Base-by-base conservation (phyloP, 352 stramenopile species). In the Phytophthora pseudosyringae region DNA sequence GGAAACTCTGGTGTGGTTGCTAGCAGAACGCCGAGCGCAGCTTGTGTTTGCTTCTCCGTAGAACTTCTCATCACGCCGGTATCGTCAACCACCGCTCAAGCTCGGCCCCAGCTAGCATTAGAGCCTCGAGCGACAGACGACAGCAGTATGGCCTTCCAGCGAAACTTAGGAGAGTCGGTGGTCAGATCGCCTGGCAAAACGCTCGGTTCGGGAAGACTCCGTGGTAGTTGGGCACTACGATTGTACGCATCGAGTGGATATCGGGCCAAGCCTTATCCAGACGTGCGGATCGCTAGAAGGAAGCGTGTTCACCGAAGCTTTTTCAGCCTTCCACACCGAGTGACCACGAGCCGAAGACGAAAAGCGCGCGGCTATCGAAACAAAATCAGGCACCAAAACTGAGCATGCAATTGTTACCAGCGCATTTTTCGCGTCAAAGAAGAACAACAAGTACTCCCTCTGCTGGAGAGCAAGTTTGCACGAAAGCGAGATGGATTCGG, bases 271-370 rank as follows among this genome's bases (percentile, higher is more conserved):
- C 18, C 41, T 64, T 41, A 33, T 31, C 52, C 54, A 47, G 47
- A 53, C 29, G 62, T 55, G 28, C 36, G 51, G 28, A 55, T 67
- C 46, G 65, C 32, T 49, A 54, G 65, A 69, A 66, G 31, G 29
- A 66, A 65, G 40, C 46, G 31, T 6, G 41, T 73, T 73, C 59
- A 66, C 28, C 48, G 59, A 69, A 61, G 53, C 54, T 69, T 21
- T 21, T 21, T 69, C 52, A 64, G 5, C 35, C 40, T 54, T 38
- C 38, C 21, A 21, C 21, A 59, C 33, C 15, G 15, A 16, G 36
- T 41, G 36, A 32, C 12, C n/a, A n/a, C 39, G n/a, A 47, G 28
- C 28, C 55, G 26, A 31, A 35, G 26, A 56, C 18, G 26, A 54
- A 28, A 36, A 50, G 15, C 44, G 21, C 26, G 18, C 31, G 53